Evolutionary conservation across 176 grass and related monocot species (phyloP), one percentile per base, ranked within the genome.

Genomic region (Pharus latifolius): DNA sequence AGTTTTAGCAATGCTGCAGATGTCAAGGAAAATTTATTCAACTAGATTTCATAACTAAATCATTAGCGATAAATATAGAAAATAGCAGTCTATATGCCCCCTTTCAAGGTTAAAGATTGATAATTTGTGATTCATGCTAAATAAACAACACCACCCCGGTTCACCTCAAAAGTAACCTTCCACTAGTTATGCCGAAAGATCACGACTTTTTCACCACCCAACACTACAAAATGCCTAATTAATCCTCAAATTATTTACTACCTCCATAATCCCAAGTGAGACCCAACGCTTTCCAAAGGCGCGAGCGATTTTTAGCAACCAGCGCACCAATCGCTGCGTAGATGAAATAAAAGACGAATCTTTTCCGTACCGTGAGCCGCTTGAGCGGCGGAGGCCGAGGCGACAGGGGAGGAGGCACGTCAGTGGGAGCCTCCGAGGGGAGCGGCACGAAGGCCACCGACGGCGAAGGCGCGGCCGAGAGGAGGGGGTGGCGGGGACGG

Each of bases 381-480:
- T 54, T 53, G 15, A 83, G 35, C 26, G 80, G 33, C 24, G 69
- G 61, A 11, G 42, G 74, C 53, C 16, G 37, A 37, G 25, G 40
- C 35, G 20, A 12, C 2, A 51, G 31, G 10, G 60, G 28, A n/a
- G 74, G 46, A 22, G 77, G 29, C 2, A 3, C 45, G 34, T 76
- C 79, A 3, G 75, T 56, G 14, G 79, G 83, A 3, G 38, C 29
- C 60, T 89, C n/a, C 22, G 73, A 81, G 16, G 83, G 83, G 12
- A 90, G 78, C 55, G 70, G 78, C 78, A 78, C 85, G 78, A 96
- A 91, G 67, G 80, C 58, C 69, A 79, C 60, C 30, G 62, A 52
- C 25, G 72, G 72, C 12, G 47, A 63, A 33, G 76, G 65, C n/a
- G 62, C 54, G 22, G 67, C 14, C 25, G 84, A 52, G 30, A 91